Percentiles rank a stretch among this genome's conserved stretches.
These are phyloP conservation scores for Globisporangium orthogonon DNA, from an alignment of 352 stramenopile genomes.

Conservation along the genomic window DNA sequence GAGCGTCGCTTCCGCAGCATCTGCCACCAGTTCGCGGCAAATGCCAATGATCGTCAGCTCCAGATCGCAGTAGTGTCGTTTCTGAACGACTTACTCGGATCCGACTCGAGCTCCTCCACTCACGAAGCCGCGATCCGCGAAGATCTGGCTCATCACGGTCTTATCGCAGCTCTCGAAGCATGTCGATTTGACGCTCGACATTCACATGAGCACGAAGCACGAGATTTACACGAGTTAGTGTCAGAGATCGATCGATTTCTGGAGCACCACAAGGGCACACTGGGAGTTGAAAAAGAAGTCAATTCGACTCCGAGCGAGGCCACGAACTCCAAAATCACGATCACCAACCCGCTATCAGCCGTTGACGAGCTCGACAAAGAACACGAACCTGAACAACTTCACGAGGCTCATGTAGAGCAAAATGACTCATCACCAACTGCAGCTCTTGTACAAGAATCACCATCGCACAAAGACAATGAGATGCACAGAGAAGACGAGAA, in stretches of 20 bases:
- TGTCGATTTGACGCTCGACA: slow-evolving; percentile 3
- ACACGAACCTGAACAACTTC: not conserved
- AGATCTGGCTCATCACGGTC: slow-evolving; percentile 26
- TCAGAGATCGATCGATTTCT: slow-evolving; percentile 5
- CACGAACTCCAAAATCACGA: slow-evolving; percentile 3
- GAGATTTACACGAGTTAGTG: not conserved
- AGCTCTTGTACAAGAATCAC: not conserved
- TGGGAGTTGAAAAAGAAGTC: not conserved
- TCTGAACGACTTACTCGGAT: slow-evolving; percentile 34
- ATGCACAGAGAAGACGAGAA: not conserved
- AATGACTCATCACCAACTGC: not conserved
- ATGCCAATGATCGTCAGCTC: slow-evolving; percentile 16
- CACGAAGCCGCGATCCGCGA: slow-evolving; percentile 32
- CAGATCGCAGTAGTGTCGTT: slow-evolving; percentile 36
- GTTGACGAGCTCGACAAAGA: not conserved
- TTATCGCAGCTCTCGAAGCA: slow-evolving; percentile 26
- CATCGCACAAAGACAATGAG: not conserved
- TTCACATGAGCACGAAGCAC: not conserved
- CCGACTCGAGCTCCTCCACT: slow-evolving; percentile 15
- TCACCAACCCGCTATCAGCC: not conserved
- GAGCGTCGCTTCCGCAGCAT: slow-evolving; percentile 24
- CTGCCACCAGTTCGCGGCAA: slow-evolving; percentile 19
- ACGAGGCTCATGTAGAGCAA: not conserved
- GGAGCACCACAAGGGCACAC: not conserved
- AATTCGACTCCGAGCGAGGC: not conserved